Evolutionary conservation across 2,329 filamentous ascomycete genomes (phyloP), one percentile per base, ranked within the genome.

Genomic region (Talaromyces sp.): DNA sequence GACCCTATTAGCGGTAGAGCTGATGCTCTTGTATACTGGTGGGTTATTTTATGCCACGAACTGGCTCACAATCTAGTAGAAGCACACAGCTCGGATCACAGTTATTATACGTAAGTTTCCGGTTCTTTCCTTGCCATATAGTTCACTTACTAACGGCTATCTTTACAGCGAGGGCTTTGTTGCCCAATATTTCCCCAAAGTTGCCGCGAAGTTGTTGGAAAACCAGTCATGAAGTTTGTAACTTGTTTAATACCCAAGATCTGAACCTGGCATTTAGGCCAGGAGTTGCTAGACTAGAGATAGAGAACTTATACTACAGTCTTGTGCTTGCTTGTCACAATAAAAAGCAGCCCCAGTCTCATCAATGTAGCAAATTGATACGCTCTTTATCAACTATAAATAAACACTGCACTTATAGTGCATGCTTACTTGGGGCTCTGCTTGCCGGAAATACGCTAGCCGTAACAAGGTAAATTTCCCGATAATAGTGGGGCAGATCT

Each of bases 31-130:
- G 85, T 89, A 1, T 96, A 93, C 81, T 98, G 94, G 94, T 97
- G 90, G 86, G 90, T 96, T 65, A 92, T 95, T n/a, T 75, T 97
- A 64, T 96, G 92, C 65, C 95, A 99, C 73, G 96, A 99, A 78
- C 78, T 99, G 74, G 93, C 95, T 62, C 95, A 99, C 77, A 99
- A 99, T 73, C 78, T 99, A 60, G 91, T 96, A 8, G 78, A 79
- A 42, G 83, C 87, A 65, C 94, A 98, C 75, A 89, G 89, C 70
- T 82, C 89, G 16, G 85, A 89, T 59, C 92, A 96, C 75, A 90
- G 88, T 69, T 96, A 88, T 72, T 96, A 95, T 72, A 94, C 70
- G 70, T 75, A 70, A 64, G 70, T 59, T 44, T 60, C 28, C 27
- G 10, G n/a, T 18, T 55, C 18, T 52, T 34, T 51, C 16, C 40